A percentile compares a stretch with the other conserved stretches of the same genome.
These are phyloP conservation scores for Debaryomyces subglobosus DNA, from an alignment of 1,139 yeast genomes.

Conservation along the genomic window DNA sequence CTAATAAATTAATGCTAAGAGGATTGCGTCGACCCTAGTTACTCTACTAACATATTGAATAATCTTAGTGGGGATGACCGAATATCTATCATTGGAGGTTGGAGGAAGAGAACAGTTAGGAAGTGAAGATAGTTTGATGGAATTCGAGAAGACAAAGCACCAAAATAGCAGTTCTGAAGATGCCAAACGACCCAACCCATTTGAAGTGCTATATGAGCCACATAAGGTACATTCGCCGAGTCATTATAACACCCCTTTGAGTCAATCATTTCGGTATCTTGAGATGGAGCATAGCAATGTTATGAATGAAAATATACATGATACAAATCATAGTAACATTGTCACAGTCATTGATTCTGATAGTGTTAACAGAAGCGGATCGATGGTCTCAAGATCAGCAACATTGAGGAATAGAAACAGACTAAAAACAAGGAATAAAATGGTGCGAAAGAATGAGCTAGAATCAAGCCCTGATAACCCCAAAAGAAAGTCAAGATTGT, in stretches of 20 bases:
- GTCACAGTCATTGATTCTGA: conserved; percentile 31
- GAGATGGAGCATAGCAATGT: neutral
- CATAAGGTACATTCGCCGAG: neutral
- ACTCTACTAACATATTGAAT: neutral
- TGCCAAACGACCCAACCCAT: neutral
- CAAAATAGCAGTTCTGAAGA: neutral
- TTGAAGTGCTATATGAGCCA: conserved; percentile 4
- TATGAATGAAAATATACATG: neutral
- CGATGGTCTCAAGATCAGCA: conserved; percentile 36
- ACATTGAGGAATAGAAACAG: conserved; percentile 35
- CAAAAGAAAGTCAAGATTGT: conserved; percentile 11
- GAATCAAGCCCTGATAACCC: neutral
- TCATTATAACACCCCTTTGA: neutral
- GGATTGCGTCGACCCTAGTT: neutral
- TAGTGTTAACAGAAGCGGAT: conserved; percentile 27
- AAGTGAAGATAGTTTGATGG: neutral
- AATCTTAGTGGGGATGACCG: conserved; percentile 1
- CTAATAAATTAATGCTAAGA: neutral
- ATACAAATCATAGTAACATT: neutral
- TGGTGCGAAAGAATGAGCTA: conserved; percentile 22
- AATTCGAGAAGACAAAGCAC: neutral
- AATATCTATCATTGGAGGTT: neutral
- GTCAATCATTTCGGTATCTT: neutral
- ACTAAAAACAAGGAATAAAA: conserved; percentile 34
- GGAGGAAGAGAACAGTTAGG: neutral